A percentile compares a stretch with the other conserved stretches of the same genome.
These are phyloP conservation scores for Cryptosporidium tyzzeri DNA, from an alignment of 169 alveolate species.

Conservation along the genomic window DNA sequence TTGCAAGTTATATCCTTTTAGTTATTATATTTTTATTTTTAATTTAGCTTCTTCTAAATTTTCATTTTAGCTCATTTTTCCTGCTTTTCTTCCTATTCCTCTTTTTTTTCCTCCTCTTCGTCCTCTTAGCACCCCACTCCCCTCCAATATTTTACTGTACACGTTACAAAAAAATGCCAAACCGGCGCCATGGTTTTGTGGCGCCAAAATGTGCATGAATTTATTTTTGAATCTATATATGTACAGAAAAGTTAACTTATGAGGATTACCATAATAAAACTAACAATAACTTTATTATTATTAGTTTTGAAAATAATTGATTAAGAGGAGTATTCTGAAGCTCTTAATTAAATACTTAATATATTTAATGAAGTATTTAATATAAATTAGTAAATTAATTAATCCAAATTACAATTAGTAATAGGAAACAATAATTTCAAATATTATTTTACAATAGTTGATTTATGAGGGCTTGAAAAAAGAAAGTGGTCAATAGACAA, in stretches of 20 bases:
- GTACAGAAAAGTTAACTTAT: neutral
- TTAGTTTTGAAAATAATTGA: neutral
- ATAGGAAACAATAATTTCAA: neutral
- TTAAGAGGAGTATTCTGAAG: neutral
- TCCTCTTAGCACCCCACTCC: neutral
- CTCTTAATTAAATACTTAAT: neutral
- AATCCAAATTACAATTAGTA: neutral
- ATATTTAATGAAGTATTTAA: neutral
- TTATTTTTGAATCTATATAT: slow-evolving; percentile 17
- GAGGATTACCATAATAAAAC: neutral
- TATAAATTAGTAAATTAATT: neutral
- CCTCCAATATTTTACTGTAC: neutral
- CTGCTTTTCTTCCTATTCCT: neutral
- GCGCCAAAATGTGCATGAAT: slow-evolving; percentile 40
- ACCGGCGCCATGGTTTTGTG: neutral
- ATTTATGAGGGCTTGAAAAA: neutral
- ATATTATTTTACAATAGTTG: neutral
- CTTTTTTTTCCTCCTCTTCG: neutral
- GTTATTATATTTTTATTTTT: neutral
- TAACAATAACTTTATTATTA: neutral
- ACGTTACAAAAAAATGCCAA: slow-evolving; percentile 12
- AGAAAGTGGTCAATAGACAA: neutral
- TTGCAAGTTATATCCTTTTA: slow-evolving; percentile 3
- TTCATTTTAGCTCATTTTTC: neutral
- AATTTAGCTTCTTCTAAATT: neutral